Conservation (phyloP, 371 early-diverging fungal genomes). For the Mucor indicus region DNA sequence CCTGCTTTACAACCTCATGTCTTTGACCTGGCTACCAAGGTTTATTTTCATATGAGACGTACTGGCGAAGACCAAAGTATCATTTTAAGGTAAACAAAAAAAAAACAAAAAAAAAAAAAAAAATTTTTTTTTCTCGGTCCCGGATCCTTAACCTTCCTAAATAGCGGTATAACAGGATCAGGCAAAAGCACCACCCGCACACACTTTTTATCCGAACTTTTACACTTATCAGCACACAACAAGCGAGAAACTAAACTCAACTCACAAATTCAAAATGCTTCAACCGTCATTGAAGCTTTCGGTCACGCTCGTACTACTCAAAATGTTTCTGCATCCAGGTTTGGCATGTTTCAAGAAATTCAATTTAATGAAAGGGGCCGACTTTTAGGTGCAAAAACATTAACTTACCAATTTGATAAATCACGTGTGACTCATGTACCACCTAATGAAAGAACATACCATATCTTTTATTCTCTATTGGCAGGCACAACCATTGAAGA, state of each 20-base stretch:
- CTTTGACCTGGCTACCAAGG: conserved; percentile 54
- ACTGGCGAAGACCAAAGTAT: conserved; percentile 76
- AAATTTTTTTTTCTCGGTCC: not conserved
- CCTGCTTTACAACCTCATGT: conserved; percentile 43
- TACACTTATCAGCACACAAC: conserved; percentile 63
- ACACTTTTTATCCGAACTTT: conserved; percentile 65
- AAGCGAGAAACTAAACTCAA: conserved; percentile 73
- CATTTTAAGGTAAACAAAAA: conserved; percentile 57
- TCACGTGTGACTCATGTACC: conserved; percentile 62
- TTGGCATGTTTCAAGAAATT: conserved; percentile 78
- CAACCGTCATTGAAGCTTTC: conserved; percentile 69
- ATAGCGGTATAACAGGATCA: conserved; percentile 80
- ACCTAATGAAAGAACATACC: conserved; percentile 72
- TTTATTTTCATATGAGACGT: conserved; percentile 75
- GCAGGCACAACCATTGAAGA: conserved; percentile 50
- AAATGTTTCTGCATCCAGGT: conserved; percentile 74
- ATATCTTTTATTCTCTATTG: conserved; percentile 86
- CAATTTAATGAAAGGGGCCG: conserved; percentile 85
- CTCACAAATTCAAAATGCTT: conserved; percentile 67
- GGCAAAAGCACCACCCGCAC: conserved; percentile 76
- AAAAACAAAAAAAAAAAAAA: not conserved
- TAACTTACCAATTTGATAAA: conserved; percentile 88
- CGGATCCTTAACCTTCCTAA: not conserved
- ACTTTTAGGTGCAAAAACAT: conserved; percentile 81
- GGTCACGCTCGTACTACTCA: conserved; percentile 70